Percentiles rank a stretch among this genome's conserved stretches.
These are phyloP conservation scores for Irpex sp. DNA, from an alignment of 1,284 basidiomycete genomes.

Conservation along the genomic window DNA sequence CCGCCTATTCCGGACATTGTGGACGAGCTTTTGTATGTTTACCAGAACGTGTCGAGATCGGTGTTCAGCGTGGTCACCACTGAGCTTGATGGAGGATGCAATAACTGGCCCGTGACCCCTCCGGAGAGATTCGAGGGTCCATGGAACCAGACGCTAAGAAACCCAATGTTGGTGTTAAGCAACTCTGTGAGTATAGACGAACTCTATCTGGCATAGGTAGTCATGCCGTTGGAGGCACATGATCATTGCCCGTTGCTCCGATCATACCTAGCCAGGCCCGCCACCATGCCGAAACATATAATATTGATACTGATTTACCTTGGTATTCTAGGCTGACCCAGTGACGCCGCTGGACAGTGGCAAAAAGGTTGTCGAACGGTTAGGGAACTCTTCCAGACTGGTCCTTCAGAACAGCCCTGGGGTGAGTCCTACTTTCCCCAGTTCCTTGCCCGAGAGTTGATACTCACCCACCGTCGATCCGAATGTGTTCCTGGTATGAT, in stretches of 20 bases:
- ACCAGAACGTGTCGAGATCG: constrained; percentile 20
- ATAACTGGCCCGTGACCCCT: constrained; percentile 21
- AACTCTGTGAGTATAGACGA: constrained; percentile 18
- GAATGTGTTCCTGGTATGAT: neutral
- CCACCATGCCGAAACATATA: neutral
- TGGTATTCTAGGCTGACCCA: constrained; percentile 19
- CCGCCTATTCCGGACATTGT: constrained; percentile 19
- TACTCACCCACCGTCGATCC: neutral
- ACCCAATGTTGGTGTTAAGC: constrained; percentile 27
- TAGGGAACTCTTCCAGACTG: constrained; percentile 21
- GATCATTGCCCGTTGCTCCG: neutral
- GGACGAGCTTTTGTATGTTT: constrained; percentile 20
- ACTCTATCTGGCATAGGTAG: neutral
- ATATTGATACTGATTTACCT: neutral
- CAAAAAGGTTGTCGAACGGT: constrained; percentile 16
- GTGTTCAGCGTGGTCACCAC: constrained; percentile 16
- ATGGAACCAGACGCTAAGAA: constrained; percentile 25
- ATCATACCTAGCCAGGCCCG: neutral
- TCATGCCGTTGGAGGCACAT: neutral
- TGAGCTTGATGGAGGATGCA: constrained; percentile 23
- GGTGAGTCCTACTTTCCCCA: constrained; percentile 14
- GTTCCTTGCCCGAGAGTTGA: neutral
- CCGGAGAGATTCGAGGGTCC: constrained; percentile 26
- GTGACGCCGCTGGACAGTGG: constrained; percentile 27
- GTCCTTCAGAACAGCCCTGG: constrained; percentile 26